Conservation (phyloP, 768 basidiomycete species). For the Termitomyces sp. region DNA sequence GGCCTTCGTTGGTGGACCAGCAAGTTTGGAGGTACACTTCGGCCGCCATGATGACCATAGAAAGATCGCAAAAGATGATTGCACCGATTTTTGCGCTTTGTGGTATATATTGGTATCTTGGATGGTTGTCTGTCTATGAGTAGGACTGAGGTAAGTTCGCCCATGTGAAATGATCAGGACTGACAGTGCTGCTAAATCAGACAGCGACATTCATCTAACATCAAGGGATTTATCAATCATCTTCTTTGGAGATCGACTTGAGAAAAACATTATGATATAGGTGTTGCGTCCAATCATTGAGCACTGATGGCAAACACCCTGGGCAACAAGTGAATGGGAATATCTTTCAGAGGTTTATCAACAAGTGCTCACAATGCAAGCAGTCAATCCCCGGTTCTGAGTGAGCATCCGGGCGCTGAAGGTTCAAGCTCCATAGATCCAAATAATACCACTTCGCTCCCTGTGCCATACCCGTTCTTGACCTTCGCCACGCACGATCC, state of each 20-base stretch:
- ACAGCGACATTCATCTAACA: background rate
- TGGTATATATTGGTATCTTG: background rate
- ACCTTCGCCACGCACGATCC: slow-evolving; percentile 12
- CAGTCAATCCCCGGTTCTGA: slow-evolving; percentile 23
- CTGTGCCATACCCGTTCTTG: slow-evolving; percentile 3
- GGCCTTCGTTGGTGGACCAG: background rate
- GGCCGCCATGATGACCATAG: background rate
- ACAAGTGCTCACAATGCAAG: slow-evolving; percentile 21
- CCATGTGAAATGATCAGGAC: background rate
- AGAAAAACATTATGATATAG: slow-evolving; percentile 18
- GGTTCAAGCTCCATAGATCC: slow-evolving; percentile 21
- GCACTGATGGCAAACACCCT: slow-evolving; percentile 21
- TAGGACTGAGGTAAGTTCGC: background rate
- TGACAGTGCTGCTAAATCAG: background rate
- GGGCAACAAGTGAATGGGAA: background rate
- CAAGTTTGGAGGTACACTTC: background rate
- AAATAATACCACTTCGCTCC: slow-evolving; percentile 22
- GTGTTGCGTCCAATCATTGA: slow-evolving; percentile 22
- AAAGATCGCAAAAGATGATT: background rate
- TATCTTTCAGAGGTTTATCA: background rate
- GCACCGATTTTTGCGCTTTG: background rate
- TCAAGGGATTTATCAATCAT: background rate
- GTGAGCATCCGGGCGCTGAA: slow-evolving; percentile 25
- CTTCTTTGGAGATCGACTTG: slow-evolving; percentile 5
- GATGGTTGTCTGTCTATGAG: background rate